These are phyloP conservation scores for Botryobasidium botryosum DNA, from an alignment of 768 basidiomycete genomes.

Conservation along the genomic window DNA sequence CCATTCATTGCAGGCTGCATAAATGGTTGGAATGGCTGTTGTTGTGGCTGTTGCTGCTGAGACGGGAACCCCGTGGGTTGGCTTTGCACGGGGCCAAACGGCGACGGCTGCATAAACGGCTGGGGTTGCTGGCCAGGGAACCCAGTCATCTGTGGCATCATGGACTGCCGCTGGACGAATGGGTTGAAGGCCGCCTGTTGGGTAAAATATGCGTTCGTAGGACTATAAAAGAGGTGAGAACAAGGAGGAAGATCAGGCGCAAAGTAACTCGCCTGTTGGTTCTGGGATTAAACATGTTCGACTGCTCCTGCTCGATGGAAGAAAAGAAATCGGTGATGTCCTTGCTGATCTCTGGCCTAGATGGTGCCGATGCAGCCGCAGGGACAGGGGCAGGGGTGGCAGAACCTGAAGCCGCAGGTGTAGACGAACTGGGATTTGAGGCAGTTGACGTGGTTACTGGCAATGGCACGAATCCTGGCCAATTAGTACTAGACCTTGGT, in stretches of 20 bases:
- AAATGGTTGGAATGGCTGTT: too few species aligned
- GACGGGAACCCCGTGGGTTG: conserved; percentile 15
- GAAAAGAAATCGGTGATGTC: conserved; percentile 71
- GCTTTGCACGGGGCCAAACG: background rate
- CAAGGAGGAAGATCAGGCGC: too few species aligned
- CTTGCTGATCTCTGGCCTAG: conserved; percentile 24
- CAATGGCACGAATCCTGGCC: too few species aligned
- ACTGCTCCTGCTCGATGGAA: conserved; percentile 69
- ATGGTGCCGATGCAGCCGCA: conserved; percentile 14
- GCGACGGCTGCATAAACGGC: background rate
- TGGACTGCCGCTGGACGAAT: conserved; percentile 44
- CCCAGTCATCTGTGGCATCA: conserved; percentile 41
- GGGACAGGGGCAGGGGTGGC: conserved; percentile 17
- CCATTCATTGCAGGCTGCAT: too few species aligned
- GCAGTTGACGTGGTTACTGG: background rate
- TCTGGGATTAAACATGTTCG: conserved; percentile 54
- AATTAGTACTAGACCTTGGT: too few species aligned
- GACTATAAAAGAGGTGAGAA: conserved; percentile 11
- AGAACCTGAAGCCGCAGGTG: conserved; percentile 6
- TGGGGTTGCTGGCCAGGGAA: conserved; percentile 18
- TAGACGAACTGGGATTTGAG: background rate
- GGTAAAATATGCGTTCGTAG: conserved; percentile 22
- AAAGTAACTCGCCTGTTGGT: too few species aligned
- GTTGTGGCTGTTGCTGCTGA: conserved; percentile 21
- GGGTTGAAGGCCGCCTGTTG: conserved; percentile 56